A percentile compares a stretch with the other conserved stretches of the same genome.
These are phyloP conservation scores for Tubosaeta brunneosetosa DNA, from an alignment of 768 basidiomycete genomes.

Conservation along the genomic window DNA sequence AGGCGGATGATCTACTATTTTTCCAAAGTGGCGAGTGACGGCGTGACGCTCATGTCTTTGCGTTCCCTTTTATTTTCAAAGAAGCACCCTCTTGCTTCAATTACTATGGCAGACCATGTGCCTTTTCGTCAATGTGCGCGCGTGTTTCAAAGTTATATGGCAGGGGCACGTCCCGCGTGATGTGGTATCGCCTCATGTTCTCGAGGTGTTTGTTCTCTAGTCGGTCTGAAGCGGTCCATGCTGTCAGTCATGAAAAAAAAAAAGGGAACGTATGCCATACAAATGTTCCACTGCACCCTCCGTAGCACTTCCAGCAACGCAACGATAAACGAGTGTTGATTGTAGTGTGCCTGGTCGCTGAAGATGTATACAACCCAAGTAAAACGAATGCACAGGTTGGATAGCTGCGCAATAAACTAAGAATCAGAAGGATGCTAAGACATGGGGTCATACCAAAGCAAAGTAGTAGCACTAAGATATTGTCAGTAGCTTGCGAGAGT, in stretches of 20 bases:
- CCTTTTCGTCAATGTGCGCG: conserved; percentile 35
- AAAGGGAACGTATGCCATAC: conserved; percentile 38
- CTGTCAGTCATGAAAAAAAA: neutral
- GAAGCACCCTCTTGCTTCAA: conserved; percentile 31
- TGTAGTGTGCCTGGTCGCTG: conserved; percentile 40
- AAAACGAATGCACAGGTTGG: conserved; percentile 73
- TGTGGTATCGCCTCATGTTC: conserved; percentile 90
- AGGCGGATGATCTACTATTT: no score
- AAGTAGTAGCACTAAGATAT: conserved; percentile 63
- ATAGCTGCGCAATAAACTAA: conserved; percentile 37
- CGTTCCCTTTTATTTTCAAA: neutral
- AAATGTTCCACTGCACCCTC: conserved; percentile 87
- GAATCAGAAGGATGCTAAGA: neutral
- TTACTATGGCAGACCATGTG: neutral
- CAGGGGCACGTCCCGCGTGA: conserved; percentile 77
- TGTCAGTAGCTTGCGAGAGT: neutral
- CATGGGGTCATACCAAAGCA: conserved; percentile 63
- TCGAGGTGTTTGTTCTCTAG: conserved; percentile 86
- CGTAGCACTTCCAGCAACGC: conserved; percentile 71
- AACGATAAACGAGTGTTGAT: conserved; percentile 59
- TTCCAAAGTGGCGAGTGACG: no score
- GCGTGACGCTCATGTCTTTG: neutral
- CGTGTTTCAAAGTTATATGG: conserved; percentile 61
- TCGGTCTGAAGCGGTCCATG: conserved; percentile 48
- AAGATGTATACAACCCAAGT: conserved; percentile 80